Evolutionary conservation across 768 basidiomycete genomes (phyloP).

Genomic region (Suillus ampliporus): DNA sequence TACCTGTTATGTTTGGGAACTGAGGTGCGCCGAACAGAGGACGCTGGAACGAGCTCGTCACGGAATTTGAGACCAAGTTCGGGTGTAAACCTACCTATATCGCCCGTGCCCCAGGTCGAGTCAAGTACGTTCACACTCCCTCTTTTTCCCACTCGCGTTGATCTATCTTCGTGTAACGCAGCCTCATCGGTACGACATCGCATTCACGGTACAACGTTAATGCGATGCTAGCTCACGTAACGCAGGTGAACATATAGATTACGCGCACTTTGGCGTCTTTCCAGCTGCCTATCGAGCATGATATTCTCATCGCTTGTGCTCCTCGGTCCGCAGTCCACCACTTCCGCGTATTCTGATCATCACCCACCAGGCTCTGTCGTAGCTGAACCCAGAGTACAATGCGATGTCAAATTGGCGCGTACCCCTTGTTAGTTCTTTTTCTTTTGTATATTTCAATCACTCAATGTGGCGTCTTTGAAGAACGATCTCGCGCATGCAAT

Average conservation of each 20-base stretch:
- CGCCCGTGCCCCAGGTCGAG: constrained; percentile 78
- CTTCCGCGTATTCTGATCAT: constrained; percentile 24
- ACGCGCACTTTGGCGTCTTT: constrained; percentile 81
- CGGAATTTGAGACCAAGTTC: constrained; percentile 67
- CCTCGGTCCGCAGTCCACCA: constrained; percentile 33
- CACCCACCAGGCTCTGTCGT: constrained; percentile 53
- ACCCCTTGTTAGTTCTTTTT: no score
- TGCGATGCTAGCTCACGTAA: constrained; percentile 15
- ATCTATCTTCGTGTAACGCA: constrained; percentile 16
- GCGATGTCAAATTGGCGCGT: no score
- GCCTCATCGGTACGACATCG: constrained; percentile 43
- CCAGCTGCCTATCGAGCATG: constrained; percentile 86
- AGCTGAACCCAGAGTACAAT: no score
- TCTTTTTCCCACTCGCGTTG: neutral
- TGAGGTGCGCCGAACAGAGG: constrained; percentile 30
- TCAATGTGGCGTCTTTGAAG: no score
- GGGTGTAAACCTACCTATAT: constrained; percentile 73
- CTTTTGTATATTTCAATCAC: no score
- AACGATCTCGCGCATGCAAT: no score
- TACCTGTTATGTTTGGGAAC: no score
- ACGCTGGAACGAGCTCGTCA: constrained; percentile 66
- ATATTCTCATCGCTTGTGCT: constrained; percentile 80
- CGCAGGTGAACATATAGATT: constrained; percentile 84
- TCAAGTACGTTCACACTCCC: constrained; percentile 57
- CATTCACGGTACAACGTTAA: constrained; percentile 4